Conservation (phyloP, 768 basidiomycete genomes). For the Crassisporium funariophilum region DNA sequence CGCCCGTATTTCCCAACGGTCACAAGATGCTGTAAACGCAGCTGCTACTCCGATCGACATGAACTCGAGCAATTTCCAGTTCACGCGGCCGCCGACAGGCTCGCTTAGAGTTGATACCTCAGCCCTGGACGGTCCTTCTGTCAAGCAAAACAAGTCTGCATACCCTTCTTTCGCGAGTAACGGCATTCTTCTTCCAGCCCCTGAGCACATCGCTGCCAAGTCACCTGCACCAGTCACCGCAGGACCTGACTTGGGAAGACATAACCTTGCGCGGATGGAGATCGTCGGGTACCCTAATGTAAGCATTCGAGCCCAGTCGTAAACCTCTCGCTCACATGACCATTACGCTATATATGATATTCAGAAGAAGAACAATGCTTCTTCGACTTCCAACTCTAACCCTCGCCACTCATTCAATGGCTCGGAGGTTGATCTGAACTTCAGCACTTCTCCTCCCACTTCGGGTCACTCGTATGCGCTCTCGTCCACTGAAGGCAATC, state of each 20-base stretch:
- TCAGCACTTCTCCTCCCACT: constrained; percentile 55
- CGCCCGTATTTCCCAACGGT: constrained; percentile 62
- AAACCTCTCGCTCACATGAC: constrained; percentile 6
- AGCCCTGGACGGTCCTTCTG: constrained; percentile 54
- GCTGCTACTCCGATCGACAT: constrained; percentile 59
- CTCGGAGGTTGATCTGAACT: constrained; percentile 63
- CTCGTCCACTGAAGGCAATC: constrained; percentile 43
- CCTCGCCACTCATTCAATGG: constrained; percentile 79
- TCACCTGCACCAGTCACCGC: constrained; percentile 84
- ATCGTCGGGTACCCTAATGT: constrained; percentile 78
- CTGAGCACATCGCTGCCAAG: constrained; percentile 61
- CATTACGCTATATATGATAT: not conserved
- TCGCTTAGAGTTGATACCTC: constrained; percentile 77
- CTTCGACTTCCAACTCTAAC: constrained; percentile 51
- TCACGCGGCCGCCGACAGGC: constrained; percentile 66
- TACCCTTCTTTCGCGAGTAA: constrained; percentile 71
- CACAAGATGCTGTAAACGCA: constrained; percentile 52
- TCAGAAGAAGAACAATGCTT: constrained; percentile 45
- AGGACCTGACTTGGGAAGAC: constrained; percentile 82
- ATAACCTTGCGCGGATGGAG: constrained; percentile 68
- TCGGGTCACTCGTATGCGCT: constrained; percentile 48
- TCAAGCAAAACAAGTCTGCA: constrained; percentile 84
- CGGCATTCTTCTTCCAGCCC: constrained; percentile 57
- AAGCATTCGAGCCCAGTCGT: constrained; percentile 26
- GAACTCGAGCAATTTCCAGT: constrained; percentile 50